These are phyloP conservation scores for Psilocybe cyanescens DNA, from an alignment of 768 basidiomycete genomes.

Conservation along the genomic window DNA sequence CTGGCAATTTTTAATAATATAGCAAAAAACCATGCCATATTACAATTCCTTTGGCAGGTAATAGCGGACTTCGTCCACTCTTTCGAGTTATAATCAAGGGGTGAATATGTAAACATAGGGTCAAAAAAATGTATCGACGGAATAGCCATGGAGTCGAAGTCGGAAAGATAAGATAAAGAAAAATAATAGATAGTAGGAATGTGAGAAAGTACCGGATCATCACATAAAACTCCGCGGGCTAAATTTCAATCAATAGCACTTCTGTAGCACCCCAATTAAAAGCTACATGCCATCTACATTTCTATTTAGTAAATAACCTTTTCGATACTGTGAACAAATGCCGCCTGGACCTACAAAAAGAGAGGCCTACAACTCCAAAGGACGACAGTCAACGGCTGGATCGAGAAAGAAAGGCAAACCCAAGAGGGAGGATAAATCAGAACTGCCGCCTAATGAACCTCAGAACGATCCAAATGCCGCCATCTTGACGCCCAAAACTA, in stretches of 20 bases:
- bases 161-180: no score
- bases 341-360: slow-evolving; percentile 26
- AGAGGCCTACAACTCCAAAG: slow-evolving; percentile 64
- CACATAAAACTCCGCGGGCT: neutral
- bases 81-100: no score
- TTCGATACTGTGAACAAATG: slow-evolving; percentile 12
- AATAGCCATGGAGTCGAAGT: no score
- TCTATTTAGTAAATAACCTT: neutral
- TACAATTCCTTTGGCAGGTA: no score
- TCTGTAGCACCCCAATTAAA: neutral
- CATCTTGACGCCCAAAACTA: slow-evolving; percentile 59
- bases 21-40: no score
- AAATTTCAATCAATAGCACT: neutral
- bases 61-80: no score
- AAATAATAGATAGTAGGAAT: no score
- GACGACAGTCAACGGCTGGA: slow-evolving; percentile 62
- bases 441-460: slow-evolving; percentile 19
- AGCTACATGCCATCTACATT: neutral
- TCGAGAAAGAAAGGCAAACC: slow-evolving; percentile 67
- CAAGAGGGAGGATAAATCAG: slow-evolving; percentile 27
- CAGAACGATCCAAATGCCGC: slow-evolving; percentile 59
- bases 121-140: no score
- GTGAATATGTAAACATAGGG: no score
- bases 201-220: no score
- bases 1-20: no score